Evolutionary conservation across 768 basidiomycete genomes (phyloP).

Genomic region (Phlegmacium glaucopus): DNA sequence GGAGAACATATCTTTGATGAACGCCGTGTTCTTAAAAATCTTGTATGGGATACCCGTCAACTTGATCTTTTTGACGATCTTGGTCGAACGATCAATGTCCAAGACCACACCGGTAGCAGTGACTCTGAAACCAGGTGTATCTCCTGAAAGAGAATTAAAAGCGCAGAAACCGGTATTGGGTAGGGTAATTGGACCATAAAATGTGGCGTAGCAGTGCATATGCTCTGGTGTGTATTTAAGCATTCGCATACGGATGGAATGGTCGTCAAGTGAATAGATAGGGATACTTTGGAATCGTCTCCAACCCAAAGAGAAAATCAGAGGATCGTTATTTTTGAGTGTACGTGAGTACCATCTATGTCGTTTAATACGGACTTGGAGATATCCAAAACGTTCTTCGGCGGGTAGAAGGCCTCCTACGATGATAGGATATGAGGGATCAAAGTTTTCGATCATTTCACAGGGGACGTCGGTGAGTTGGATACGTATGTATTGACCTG

Average conservation of each 20-base stretch:
- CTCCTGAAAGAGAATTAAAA: slow-evolving; percentile 79
- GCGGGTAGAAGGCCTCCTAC: slow-evolving; percentile 87
- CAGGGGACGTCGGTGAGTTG: slow-evolving; percentile 82
- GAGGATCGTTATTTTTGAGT: slow-evolving; percentile 95
- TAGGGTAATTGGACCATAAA: slow-evolving; percentile 88
- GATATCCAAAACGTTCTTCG: slow-evolving; percentile 90
- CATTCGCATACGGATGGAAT: slow-evolving; percentile 97
- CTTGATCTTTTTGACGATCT: slow-evolving; percentile 98
- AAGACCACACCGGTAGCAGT: slow-evolving; percentile 94
- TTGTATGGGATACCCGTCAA: slow-evolving; percentile 94
- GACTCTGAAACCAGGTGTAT: slow-evolving; percentile 76
- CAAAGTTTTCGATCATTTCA: slow-evolving; percentile 92
- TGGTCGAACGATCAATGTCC: slow-evolving; percentile 86
- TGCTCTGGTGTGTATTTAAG: slow-evolving; percentile 99
- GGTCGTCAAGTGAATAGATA: slow-evolving; percentile 95
- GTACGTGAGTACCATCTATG: slow-evolving; percentile 92
- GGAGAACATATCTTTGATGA: slow-evolving; percentile 96
- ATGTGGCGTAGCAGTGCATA: slow-evolving; percentile 98
- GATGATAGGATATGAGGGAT: slow-evolving; percentile 86
- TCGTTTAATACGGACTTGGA: slow-evolving; percentile 94
- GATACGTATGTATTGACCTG: slow-evolving; percentile 90
- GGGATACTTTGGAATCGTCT: slow-evolving; percentile 93
- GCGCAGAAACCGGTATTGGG: slow-evolving; percentile 98
- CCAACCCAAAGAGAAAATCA: slow-evolving; percentile 98
- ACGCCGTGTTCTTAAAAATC: slow-evolving; percentile 99